These are phyloP conservation scores for Zygosaccharomyces rouxii DNA, from an alignment of 805 yeast genomes.

Conservation along the genomic window DNA sequence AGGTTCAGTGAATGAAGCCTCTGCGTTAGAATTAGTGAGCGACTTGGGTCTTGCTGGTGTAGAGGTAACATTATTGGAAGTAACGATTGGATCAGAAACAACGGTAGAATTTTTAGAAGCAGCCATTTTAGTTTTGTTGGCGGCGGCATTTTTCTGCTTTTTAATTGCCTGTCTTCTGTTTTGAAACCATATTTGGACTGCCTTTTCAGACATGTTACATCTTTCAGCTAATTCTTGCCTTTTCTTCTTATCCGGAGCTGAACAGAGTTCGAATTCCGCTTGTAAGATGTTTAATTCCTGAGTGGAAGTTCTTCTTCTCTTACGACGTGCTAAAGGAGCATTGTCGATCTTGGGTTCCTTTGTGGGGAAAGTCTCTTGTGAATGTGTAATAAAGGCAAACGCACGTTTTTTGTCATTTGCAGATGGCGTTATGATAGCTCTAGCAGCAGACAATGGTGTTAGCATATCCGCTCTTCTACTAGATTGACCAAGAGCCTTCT, in stretches of 20 bases:
- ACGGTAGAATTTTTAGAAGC: background rate
- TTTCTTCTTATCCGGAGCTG: conserved; percentile 74
- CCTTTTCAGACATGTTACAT: conserved; percentile 94
- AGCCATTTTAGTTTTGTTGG: conserved; percentile 6
- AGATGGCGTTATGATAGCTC: conserved; percentile 32
- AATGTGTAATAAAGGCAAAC: conserved; percentile 89
- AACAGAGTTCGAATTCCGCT: conserved; percentile 67
- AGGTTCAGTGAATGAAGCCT: background rate
- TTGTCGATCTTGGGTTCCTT: conserved; percentile 84
- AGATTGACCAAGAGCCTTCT: conserved; percentile 6
- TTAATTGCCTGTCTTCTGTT: conserved; percentile 83
- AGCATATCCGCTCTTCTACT: conserved; percentile 22
- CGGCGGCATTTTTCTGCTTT: conserved; percentile 38
- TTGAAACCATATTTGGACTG: conserved; percentile 98
- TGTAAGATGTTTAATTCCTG: conserved; percentile 78
- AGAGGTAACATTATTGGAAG: conserved; percentile 8
- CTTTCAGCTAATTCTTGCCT: conserved; percentile 73
- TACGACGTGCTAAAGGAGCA: conserved; percentile 88
- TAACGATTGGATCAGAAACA: background rate
- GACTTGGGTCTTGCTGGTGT: background rate
- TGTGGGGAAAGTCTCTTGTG: conserved; percentile 80
- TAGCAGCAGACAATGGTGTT: conserved; percentile 34
- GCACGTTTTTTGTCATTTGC: conserved; percentile 35
- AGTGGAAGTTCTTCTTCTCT: conserved; percentile 92
- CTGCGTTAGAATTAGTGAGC: background rate